Percentiles rank a stretch among this genome's conserved stretches.
Evolutionary conservation across 352 stramenopile genomes (phyloP).

Genomic region (Phytophthora hybrid): DNA sequence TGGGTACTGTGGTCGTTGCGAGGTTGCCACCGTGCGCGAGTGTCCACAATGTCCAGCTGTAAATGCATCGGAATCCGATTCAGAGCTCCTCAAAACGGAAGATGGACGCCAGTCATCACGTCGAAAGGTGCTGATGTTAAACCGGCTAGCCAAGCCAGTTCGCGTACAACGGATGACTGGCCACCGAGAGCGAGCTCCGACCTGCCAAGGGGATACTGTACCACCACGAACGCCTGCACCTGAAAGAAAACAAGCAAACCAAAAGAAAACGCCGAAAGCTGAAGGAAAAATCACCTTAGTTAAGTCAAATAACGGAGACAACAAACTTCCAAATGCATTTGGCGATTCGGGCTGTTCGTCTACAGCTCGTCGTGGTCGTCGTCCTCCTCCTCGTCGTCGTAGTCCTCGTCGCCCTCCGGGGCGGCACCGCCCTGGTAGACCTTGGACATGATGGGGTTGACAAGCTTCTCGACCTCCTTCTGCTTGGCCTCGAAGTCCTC

Average conservation of each 20-base stretch:
- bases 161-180: conserved; percentile 16
- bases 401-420: conserved; percentile 66
- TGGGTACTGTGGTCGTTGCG: conserved; percentile 14
- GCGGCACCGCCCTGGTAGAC: conserved; percentile 93
- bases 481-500: conserved; percentile 98
- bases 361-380: conserved; percentile 98
- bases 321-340: conserved; percentile 44
- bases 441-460: conserved; percentile 99
- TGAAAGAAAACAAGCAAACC: neutral
- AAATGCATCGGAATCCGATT: neutral
- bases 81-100: conserved; percentile 10
- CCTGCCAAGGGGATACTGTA: neutral
- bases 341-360: conserved; percentile 32
- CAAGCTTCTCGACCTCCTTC: conserved; percentile 99
- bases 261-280: conserved; percentile 3
- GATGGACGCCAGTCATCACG: conserved; percentile 28
- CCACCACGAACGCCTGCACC: neutral
- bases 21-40: conserved; percentile 3
- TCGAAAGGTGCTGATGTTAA: conserved; percentile 24
- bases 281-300: conserved; percentile 44
- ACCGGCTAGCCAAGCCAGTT: conserved; percentile 14
- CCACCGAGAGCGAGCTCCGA: neutral
- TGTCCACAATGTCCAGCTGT: conserved; percentile 6
- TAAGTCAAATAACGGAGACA: conserved; percentile 50
- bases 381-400: conserved; percentile 81